Evolutionary conservation across 2,329 filamentous ascomycete species (phyloP).

Genomic region (Bisporella sp.): DNA sequence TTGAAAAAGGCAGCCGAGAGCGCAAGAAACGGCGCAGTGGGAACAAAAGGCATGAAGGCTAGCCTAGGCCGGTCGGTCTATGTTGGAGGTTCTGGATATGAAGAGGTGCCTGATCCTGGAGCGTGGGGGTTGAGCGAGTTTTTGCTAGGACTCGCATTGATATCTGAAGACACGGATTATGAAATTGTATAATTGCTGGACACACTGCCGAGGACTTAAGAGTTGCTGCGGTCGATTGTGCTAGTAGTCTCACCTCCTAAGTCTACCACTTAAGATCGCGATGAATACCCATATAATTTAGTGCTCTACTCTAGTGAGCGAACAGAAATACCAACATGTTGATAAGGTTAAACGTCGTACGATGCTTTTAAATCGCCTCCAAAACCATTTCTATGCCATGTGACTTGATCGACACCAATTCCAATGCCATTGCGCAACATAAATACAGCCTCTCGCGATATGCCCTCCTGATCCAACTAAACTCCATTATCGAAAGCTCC

Average conservation of each 20-base stretch:
- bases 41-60: constrained; percentile 87
- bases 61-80: constrained; percentile 80
- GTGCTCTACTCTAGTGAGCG: no score
- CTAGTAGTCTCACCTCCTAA: no score
- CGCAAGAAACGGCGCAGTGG: constrained; percentile 67
- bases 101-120: constrained; percentile 72
- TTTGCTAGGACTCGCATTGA: constrained; percentile 62
- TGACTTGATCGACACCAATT: no score
- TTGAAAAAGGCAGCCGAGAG: constrained; percentile 68
- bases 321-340: no score
- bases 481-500: no score
- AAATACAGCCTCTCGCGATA: no score
- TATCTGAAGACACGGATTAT: constrained; percentile 27
- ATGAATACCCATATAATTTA: not conserved
- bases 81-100: constrained; percentile 68
- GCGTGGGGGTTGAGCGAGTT: constrained; percentile 70
- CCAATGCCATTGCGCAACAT: no score
- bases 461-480: no score
- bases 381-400: not conserved
- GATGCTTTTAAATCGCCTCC: no score
- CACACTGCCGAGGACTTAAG: no score
- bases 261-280: not conserved
- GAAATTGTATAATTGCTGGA: constrained; percentile 22
- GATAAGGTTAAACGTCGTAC: no score
- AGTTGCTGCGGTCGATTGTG: no score